phyloP scores from a whole-genome alignment of 2,329 filamentous ascomycete genomes.

The Colletotrichum sp. region DNA sequence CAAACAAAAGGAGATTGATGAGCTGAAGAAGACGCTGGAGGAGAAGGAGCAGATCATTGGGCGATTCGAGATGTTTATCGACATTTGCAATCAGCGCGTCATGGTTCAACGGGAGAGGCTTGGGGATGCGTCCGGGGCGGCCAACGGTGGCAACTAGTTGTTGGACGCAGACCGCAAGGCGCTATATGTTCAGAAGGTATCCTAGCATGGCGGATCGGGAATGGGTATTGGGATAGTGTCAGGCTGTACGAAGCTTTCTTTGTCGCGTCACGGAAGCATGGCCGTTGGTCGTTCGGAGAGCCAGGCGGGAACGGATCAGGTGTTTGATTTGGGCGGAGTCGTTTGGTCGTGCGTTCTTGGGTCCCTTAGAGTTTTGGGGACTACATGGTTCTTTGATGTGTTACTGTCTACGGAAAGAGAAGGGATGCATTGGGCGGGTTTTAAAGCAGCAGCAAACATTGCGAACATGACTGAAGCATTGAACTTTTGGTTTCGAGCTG shows the following conservation, averaged over 20 bases:
- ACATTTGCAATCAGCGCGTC: slow-evolving; percentile 71
- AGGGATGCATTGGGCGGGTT: slow-evolving; percentile 19
- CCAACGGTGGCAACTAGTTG: not conserved
- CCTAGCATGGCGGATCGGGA: slow-evolving; percentile 22
- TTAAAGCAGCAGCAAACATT: slow-evolving; percentile 14
- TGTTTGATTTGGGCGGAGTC: slow-evolving; percentile 16
- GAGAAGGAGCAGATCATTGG: slow-evolving; percentile 68
- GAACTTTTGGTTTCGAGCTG: not conserved
- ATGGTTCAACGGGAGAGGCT: slow-evolving; percentile 66
- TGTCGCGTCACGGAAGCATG: slow-evolving; percentile 14
- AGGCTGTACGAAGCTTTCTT: slow-evolving; percentile 17
- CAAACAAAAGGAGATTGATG: slow-evolving; percentile 62
- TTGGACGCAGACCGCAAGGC: not conserved
- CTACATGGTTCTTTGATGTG: not conserved
- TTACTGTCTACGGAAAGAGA: not conserved
- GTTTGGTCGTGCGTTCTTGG: slow-evolving; percentile 1
- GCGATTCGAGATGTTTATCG: slow-evolving; percentile 73
- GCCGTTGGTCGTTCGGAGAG: slow-evolving; percentile 5
- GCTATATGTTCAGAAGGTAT: not conserved
- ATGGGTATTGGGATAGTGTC: slow-evolving; percentile 6
- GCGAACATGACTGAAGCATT: slow-evolving; percentile 16
- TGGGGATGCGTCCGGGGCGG: slow-evolving; percentile 8
- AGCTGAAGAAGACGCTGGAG: slow-evolving; percentile 62
- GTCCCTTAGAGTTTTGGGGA: slow-evolving; percentile 12
- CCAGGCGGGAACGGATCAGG: not conserved